phyloP scores from a whole-genome alignment of 2,329 filamentous ascomycete species.

The Paecilomyces fulvus region DNA sequence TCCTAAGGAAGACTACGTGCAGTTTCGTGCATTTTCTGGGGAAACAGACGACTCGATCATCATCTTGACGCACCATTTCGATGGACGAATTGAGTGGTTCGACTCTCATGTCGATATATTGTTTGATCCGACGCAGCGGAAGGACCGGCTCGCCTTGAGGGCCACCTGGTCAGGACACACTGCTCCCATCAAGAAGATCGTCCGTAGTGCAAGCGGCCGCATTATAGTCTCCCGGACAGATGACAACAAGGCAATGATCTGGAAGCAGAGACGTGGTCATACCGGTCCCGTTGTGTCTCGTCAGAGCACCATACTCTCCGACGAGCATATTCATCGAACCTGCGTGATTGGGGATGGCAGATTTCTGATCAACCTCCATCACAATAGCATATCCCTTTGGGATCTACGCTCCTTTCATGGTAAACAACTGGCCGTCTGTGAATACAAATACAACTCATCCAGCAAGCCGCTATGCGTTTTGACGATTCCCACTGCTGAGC shows the following conservation, averaged over 20 bases:
- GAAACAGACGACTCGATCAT: constrained; percentile 56
- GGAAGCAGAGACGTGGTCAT: constrained; percentile 57
- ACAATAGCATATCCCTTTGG: constrained; percentile 66
- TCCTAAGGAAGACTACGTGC: constrained; percentile 49
- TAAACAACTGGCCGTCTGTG: constrained; percentile 47
- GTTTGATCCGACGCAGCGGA: constrained; percentile 61
- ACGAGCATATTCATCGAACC: constrained; percentile 69
- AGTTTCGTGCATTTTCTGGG: constrained; percentile 66
- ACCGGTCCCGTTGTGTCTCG: constrained; percentile 50
- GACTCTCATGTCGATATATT: constrained; percentile 69
- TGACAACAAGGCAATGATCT: constrained; percentile 71
- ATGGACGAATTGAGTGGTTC: constrained; percentile 76
- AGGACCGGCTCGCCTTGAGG: constrained; percentile 52
- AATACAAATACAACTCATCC: constrained; percentile 53
- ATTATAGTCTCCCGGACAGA: constrained; percentile 74
- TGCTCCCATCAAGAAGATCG: constrained; percentile 70
- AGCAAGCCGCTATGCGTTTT: constrained; percentile 75
- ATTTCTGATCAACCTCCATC: constrained; percentile 72
- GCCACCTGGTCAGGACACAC: constrained; percentile 79
- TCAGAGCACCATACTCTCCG: constrained; percentile 59
- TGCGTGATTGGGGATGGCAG: constrained; percentile 68
- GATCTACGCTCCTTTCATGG: constrained; percentile 59
- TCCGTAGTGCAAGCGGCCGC: constrained; percentile 72
- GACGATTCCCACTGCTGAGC: constrained; percentile 55
- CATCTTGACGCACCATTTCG: constrained; percentile 73